Evolutionary conservation across 192 early-diverging fungal genomes (phyloP).

Genomic region (Geranomyces variabilis): DNA sequence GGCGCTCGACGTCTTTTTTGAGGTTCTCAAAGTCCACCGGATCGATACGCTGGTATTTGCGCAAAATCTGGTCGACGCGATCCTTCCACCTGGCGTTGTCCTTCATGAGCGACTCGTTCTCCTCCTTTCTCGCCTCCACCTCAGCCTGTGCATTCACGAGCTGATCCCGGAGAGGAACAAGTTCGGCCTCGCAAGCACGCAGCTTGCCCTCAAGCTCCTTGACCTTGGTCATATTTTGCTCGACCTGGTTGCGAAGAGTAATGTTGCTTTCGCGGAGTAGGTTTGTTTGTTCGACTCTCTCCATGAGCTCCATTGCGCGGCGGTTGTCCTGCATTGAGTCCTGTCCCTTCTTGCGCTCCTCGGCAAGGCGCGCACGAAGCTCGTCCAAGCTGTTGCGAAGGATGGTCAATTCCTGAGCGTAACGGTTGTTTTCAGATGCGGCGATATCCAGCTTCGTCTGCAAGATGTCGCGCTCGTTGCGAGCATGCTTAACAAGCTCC

Average conservation of each 20-base stretch:
- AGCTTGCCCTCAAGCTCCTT: slow-evolving; percentile 46
- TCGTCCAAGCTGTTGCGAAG: slow-evolving; percentile 73
- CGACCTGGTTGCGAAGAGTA: slow-evolving; percentile 67
- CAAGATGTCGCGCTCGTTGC: slow-evolving; percentile 75
- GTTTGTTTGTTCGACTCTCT: slow-evolving; percentile 67
- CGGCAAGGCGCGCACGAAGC: slow-evolving; percentile 56
- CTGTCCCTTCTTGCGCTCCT: slow-evolving; percentile 50
- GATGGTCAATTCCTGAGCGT: slow-evolving; percentile 64
- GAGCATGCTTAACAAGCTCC: slow-evolving; percentile 69
- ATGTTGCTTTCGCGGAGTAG: slow-evolving; percentile 78
- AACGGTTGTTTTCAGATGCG: slow-evolving; percentile 68
- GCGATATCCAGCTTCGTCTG: slow-evolving; percentile 68
- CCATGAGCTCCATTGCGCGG: slow-evolving; percentile 64
- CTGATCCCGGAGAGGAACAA: slow-evolving; percentile 60
- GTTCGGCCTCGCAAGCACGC: slow-evolving; percentile 44
- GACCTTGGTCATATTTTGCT: slow-evolving; percentile 42
- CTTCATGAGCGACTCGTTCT: slow-evolving; percentile 55
- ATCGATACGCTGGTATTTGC: slow-evolving; percentile 79
- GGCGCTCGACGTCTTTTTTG: slow-evolving; percentile 52
- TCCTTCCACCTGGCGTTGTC: slow-evolving; percentile 76
- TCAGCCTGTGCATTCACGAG: slow-evolving; percentile 63
- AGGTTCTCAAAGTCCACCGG: slow-evolving; percentile 75
- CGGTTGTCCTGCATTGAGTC: slow-evolving; percentile 55
- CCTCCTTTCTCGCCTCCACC: slow-evolving; percentile 57
- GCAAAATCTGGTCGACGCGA: slow-evolving; percentile 71